These are phyloP conservation scores for Sphaerulina musiva DNA, from an alignment of 2,329 filamentous ascomycete genomes.

Conservation along the genomic window DNA sequence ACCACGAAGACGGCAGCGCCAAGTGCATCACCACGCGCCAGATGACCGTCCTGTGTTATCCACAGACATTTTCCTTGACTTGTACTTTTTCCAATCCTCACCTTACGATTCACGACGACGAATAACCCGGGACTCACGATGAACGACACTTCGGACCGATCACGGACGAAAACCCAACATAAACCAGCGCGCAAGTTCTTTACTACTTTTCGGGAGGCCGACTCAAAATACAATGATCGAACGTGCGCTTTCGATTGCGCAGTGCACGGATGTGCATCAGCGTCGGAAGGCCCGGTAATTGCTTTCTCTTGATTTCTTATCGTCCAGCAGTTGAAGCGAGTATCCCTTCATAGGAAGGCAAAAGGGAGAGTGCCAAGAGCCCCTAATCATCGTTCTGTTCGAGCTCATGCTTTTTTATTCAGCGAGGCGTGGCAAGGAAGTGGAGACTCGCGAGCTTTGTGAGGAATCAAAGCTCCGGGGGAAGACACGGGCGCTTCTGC, in stretches of 20 bases:
- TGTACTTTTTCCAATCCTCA: constrained; percentile 8
- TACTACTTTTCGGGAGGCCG: constrained; percentile 9
- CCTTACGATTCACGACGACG: constrained; percentile 33
- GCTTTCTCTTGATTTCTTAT: constrained; percentile 5
- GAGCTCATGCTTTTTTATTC: not conserved
- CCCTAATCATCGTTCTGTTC: not conserved
- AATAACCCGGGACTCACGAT: constrained; percentile 24
- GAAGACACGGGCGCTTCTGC: not conserved
- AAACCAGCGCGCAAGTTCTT: constrained; percentile 18
- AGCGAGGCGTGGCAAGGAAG: not conserved
- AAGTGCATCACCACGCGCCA: constrained; percentile 9
- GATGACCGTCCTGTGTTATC: constrained; percentile 15
- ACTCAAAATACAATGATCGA: not conserved
- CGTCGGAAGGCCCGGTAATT: constrained; percentile 2
- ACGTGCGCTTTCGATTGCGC: not conserved
- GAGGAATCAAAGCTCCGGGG: constrained; percentile 3
- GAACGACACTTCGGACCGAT: constrained; percentile 16
- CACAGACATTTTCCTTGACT: constrained; percentile 10
- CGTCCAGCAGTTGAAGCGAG: constrained; percentile 1
- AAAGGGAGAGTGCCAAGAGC: constrained; percentile 1
- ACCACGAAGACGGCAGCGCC: constrained; percentile 16
- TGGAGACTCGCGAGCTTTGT: not conserved
- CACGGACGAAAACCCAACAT: constrained; percentile 21
- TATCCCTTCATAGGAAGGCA: not conserved
- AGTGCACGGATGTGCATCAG: too few relatives aligned